Evolutionary conservation across 2,329 filamentous ascomycete species (phyloP).

Genomic region (Talaromyces sp.): DNA sequence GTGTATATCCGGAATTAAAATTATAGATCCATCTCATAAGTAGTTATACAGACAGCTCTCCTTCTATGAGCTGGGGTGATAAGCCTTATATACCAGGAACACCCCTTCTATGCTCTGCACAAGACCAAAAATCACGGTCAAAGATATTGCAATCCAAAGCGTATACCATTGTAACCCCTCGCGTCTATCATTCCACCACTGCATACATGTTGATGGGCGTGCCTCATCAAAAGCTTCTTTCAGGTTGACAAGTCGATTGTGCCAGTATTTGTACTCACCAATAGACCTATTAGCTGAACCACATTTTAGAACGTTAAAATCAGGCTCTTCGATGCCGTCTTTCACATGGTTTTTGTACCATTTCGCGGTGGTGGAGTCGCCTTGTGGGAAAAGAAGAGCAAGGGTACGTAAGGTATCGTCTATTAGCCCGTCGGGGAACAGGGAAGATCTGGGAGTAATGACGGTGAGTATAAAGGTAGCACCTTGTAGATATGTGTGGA

Average conservation of each 20-base stretch:
- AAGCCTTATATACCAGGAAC: conserved; percentile 39
- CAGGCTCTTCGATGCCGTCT: background rate
- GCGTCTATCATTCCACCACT: conserved; percentile 42
- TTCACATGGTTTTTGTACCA: background rate
- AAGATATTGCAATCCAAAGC: conserved; percentile 44
- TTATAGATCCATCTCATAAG: background rate
- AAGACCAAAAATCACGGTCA: conserved; percentile 42
- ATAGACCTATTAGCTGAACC: background rate
- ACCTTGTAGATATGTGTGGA: too few species aligned
- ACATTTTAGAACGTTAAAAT: background rate
- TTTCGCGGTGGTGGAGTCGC: background rate
- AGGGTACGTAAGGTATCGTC: background rate
- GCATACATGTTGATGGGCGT: conserved; percentile 30
- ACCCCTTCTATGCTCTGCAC: conserved; percentile 43
- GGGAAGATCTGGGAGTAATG: background rate
- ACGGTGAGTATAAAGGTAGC: too few species aligned
- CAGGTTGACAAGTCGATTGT: conserved; percentile 42
- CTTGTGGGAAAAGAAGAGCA: conserved; percentile 12
- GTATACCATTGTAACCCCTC: conserved; percentile 44
- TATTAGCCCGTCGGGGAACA: background rate
- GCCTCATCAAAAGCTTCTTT: conserved; percentile 44
- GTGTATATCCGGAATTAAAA: background rate
- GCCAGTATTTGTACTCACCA: conserved; percentile 40
- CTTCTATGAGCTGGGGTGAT: background rate
- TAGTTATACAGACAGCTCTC: background rate